These are phyloP conservation scores for Inosperma sp. DNA, from an alignment of 768 basidiomycete genomes.

Conservation along the genomic window DNA sequence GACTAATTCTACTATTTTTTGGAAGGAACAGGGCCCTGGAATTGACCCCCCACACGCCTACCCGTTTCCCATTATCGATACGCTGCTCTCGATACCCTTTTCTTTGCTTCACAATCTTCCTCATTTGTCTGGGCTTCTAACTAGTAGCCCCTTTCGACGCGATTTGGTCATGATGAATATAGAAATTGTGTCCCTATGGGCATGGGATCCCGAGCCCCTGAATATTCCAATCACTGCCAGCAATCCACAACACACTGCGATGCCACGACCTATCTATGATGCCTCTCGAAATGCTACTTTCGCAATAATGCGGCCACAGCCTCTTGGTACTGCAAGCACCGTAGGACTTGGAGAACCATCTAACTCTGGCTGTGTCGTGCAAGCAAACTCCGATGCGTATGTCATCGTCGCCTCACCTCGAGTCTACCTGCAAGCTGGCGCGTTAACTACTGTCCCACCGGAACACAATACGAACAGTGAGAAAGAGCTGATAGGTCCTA, in stretches of 20 bases:
- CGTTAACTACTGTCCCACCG: neutral
- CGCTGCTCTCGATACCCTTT: conserved; percentile 6
- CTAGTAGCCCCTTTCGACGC: neutral
- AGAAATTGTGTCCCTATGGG: conserved; percentile 1
- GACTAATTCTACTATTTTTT: neutral
- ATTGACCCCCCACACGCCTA: neutral
- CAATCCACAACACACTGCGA: neutral
- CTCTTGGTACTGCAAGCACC: neutral
- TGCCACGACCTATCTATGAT: neutral
- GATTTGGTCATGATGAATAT: conserved; percentile 5
- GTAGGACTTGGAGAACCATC: neutral
- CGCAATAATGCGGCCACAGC: neutral
- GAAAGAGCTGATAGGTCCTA: neutral
- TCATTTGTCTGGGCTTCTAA: conserved; percentile 1
- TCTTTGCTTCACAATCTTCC: conserved; percentile 4
- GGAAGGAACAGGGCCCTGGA: conserved; percentile 1
- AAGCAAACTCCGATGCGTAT: neutral
- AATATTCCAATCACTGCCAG: neutral
- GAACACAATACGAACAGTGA: neutral
- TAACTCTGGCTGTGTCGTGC: neutral
- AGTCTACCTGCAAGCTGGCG: neutral
- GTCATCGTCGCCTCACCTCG: neutral
- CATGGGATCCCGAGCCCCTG: conserved; percentile 1
- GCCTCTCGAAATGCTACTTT: neutral
- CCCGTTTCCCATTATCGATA: conserved; percentile 5